phyloP scores from a whole-genome alignment of 495 filamentous ascomycete species.

The Neurospora sp. region DNA sequence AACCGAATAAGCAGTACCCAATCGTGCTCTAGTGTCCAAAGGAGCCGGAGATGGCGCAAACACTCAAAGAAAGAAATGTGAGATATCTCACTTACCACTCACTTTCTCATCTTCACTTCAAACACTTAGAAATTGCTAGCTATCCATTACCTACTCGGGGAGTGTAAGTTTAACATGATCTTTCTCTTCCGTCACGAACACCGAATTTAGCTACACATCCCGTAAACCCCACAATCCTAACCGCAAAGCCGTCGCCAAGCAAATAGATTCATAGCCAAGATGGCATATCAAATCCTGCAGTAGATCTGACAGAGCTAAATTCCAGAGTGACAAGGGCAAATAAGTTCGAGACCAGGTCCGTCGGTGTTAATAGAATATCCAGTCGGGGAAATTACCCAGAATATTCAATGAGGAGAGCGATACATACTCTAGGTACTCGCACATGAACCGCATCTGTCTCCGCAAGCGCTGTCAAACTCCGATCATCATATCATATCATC shows the following conservation, averaged over 20 bases:
- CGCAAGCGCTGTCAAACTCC: not conserved
- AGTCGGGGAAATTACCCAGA: not conserved
- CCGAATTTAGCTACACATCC: not conserved
- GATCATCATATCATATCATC: not conserved
- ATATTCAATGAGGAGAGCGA: not conserved
- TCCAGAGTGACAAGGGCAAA: not conserved
- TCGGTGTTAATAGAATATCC: not conserved
- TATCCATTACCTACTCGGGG: not conserved
- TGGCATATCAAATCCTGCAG: not conserved
- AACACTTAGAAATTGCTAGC: not conserved
- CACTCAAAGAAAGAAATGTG: too few species aligned
- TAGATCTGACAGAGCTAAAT: not conserved
- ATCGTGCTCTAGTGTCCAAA: not conserved
- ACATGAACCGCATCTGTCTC: not conserved
- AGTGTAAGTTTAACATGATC: not conserved
- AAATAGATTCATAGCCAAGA: not conserved
- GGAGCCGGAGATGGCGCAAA: too few species aligned
- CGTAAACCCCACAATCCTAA: not conserved
- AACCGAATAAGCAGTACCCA: not conserved
- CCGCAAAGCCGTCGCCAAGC: not conserved
- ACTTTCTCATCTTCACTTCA: not conserved
- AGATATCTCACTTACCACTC: not conserved
- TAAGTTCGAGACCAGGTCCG: not conserved
- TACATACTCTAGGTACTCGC: not conserved
- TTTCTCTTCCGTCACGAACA: not conserved